Evolutionary conservation across 73 alveolate species (phyloP).

Genomic region (Paramecium primaurelia): DNA sequence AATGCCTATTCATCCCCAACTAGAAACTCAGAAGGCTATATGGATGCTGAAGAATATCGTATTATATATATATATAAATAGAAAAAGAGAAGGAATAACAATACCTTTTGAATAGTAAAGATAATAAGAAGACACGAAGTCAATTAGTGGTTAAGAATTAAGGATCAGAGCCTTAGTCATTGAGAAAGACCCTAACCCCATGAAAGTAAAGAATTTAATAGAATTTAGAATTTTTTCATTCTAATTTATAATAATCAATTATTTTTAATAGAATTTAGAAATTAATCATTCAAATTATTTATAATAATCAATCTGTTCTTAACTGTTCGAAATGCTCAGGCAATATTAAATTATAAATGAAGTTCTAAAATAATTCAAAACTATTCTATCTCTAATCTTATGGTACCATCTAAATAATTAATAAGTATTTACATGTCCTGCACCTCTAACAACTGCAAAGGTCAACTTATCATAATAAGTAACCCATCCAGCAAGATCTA

Average conservation of each 20-base stretch:
- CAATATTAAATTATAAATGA: neutral
- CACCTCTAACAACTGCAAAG: slow-evolving; percentile 32
- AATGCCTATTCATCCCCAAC: neutral
- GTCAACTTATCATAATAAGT: slow-evolving; percentile 7
- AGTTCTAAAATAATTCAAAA: neutral
- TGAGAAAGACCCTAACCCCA: too few species aligned
- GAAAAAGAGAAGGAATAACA: too few species aligned
- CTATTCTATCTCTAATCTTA: slow-evolving; percentile 33
- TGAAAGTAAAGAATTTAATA: too few species aligned
- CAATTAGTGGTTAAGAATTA: too few species aligned
- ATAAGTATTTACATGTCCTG: slow-evolving; percentile 32
- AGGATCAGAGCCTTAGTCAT: too few species aligned
- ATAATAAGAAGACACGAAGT: too few species aligned
- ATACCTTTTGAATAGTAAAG: too few species aligned
- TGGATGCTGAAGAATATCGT: too few species aligned
- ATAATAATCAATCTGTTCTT: neutral
- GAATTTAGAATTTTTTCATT: neutral
- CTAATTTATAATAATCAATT: neutral
- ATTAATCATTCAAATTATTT: neutral
- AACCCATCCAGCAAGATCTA: slow-evolving; percentile 36
- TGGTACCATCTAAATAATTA: slow-evolving; percentile 15
- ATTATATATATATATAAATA: too few species aligned
- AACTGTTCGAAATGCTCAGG: neutral
- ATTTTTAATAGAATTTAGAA: neutral
- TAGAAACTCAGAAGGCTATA: neutral